Base-by-base conservation (phyloP, 257 asterid species). In the Ajuga chamaepitys region DNA sequence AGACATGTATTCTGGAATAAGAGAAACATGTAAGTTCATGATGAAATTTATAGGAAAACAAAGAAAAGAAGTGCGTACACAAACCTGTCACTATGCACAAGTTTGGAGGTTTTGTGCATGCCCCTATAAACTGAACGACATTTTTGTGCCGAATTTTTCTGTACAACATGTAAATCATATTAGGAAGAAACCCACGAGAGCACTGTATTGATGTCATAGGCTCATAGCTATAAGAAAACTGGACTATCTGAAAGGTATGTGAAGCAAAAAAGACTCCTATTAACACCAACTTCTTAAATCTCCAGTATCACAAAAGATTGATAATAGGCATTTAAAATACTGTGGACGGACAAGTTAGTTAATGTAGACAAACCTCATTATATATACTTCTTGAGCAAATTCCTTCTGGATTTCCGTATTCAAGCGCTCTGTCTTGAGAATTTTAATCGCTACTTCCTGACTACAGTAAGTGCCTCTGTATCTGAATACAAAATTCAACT, bases 61-160 rank as follows among this genome's bases (percentile, higher is more conserved):
- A 52, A 70, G 52, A 5, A 13, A 59, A 64, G 17, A 52, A n/a
- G 21, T 18, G 1, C 24, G 0, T 6, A 16, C 16, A 61, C 72
- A 40, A 73, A 94, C 99, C 99, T 77, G 99, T 94, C 50, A 90
- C 96, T 58, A 94, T 94, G 75, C 97, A 94, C 88, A 94, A 75
- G 67, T 85, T 83, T 17, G 97, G 95, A 74, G 95, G 97, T 70
- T 77, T 82, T 35, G 99, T 94, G 79, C 97, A 94, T 17, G 99
- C 99, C 45, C 97, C 99, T 47, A 94, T 85, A 79, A 94, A 94
- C 74, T 94, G 99, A 65, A 94, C 99, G 22, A 94, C 99, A 56
- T 94, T 89, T 55, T 88, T 94, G 85, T 94, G 99, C 4, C 97
- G 90, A 69, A 94, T 95, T 78, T 94, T 94, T 74, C 99, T 94